Percentiles rank a stretch among this genome's conserved stretches.
Conservation (phyloP, 495 filamentous ascomycete genomes). For the Rhypophila decipiens region DNA sequence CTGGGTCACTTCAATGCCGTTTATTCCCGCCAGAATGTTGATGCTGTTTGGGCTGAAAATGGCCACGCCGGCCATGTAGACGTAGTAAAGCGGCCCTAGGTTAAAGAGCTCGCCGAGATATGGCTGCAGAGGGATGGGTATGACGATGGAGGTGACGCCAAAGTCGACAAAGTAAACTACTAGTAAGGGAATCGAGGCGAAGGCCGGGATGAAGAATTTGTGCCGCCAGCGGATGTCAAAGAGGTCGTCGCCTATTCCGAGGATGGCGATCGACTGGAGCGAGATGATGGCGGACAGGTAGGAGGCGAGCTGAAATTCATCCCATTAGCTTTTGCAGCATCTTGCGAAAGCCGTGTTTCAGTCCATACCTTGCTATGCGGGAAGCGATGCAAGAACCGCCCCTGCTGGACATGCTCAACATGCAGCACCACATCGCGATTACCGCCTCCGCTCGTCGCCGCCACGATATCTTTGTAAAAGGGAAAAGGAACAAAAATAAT, state of each 20-base stretch:
- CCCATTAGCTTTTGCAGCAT: too few relatives aligned
- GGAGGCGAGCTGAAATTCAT: conserved; percentile 64
- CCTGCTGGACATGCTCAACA: conserved; percentile 61
- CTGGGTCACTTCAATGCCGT: conserved; percentile 93
- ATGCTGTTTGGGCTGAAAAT: conserved; percentile 98
- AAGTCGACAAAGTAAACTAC: conserved; percentile 98
- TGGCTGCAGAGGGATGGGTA: conserved; percentile 73
- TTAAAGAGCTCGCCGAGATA: conserved; percentile 79
- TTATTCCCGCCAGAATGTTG: conserved; percentile 97
- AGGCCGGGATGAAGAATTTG: conserved; percentile 94
- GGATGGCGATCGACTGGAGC: conserved; percentile 78
- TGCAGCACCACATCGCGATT: conserved; percentile 77
- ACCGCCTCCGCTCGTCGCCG: conserved; percentile 89
- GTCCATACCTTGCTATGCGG: conserved; percentile 73
- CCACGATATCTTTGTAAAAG: conserved; percentile 96
- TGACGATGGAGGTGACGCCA: conserved; percentile 88
- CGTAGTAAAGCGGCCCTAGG: conserved; percentile 86
- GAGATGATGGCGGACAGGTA: conserved; percentile 92
- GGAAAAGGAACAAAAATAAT: conserved; percentile 93
- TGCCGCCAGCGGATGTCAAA: conserved; percentile 99
- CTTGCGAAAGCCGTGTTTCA: too few relatives aligned
- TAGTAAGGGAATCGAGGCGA: conserved; percentile 88
- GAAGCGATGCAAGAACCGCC: conserved; percentile 80
- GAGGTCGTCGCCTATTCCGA: conserved; percentile 91
- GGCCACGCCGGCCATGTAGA: conserved; percentile 89